A percentile compares a stretch with the other conserved stretches of the same genome.
phyloP scores from a whole-genome alignment of 1,284 basidiomycete species.

The Ceratobasidium sp. region DNA sequence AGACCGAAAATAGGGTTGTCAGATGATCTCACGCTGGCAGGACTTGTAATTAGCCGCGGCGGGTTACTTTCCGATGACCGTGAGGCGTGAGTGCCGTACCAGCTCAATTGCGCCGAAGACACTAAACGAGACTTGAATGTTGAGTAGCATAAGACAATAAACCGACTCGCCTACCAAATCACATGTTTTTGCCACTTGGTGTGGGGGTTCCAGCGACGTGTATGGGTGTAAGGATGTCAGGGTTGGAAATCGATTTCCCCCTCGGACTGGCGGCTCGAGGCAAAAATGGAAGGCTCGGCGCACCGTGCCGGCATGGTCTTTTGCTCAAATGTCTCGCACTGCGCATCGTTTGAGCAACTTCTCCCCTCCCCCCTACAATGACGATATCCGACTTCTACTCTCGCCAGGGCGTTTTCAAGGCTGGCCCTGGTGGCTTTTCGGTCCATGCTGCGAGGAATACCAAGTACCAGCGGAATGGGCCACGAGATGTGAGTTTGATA shows the following conservation, averaged over 20 bases:
- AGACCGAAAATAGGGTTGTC: no score
- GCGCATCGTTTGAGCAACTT: neutral
- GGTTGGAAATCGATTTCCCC: neutral
- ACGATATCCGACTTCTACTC: neutral
- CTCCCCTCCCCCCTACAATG: conserved; percentile 9
- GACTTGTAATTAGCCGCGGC: no score
- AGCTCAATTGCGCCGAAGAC: no score
- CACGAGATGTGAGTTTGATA: conserved; percentile 18
- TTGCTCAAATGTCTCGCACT: neutral
- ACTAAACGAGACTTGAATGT: neutral
- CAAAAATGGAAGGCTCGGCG: conserved; percentile 11
- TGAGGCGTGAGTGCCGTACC: no score
- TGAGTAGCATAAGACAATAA: no score
- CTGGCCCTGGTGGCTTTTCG: conserved; percentile 3
- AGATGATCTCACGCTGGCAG: no score
- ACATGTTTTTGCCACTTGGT: no score
- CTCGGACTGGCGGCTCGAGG: neutral
- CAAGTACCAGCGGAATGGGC: conserved; percentile 18
- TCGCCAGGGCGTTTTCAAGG: neutral
- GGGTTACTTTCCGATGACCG: no score
- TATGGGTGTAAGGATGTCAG: no score
- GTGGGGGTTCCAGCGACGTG: no score
- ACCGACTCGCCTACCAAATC: no score
- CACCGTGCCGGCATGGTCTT: conserved; percentile 1
- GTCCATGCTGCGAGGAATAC: conserved; percentile 7